A percentile compares a stretch with the other conserved stretches of the same genome.
phyloP scores from a whole-genome alignment of 2,329 filamentous ascomycete genomes.

The Talaromyces funiculosus region DNA sequence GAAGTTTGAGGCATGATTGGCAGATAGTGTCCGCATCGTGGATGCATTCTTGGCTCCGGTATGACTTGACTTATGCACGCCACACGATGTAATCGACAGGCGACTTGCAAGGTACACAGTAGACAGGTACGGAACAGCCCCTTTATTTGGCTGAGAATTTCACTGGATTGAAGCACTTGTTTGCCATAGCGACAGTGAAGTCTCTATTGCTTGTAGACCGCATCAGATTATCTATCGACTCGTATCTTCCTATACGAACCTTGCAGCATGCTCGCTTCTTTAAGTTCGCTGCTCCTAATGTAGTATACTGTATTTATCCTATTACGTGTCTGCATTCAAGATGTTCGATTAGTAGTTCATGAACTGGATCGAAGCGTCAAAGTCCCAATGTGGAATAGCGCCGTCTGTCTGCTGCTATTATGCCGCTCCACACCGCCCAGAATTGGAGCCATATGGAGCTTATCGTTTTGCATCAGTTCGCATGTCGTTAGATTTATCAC shows the following conservation, averaged over 20 bases:
- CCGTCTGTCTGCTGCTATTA: background rate
- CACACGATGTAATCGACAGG: background rate
- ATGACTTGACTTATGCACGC: background rate
- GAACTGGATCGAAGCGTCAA: background rate
- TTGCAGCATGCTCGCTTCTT: background rate
- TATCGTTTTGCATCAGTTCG: background rate
- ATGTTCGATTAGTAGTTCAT: too few relatives aligned
- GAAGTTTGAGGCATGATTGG: background rate
- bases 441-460: background rate
- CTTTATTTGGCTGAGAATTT: too few relatives aligned
- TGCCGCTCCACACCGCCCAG: conserved; percentile 6
- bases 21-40: background rate
- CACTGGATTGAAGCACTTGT: too few relatives aligned
- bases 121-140: too few relatives aligned
- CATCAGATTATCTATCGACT: too few relatives aligned
- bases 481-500: too few relatives aligned
- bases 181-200: background rate
- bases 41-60: background rate
- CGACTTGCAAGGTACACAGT: background rate
- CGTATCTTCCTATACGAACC: too few relatives aligned
- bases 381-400: background rate
- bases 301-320: too few relatives aligned
- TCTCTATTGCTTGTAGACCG: background rate
- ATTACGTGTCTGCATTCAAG: too few relatives aligned
- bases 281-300: too few relatives aligned